Percentiles rank a stretch among this genome's conserved stretches.
Conservation (phyloP, 1,284 basidiomycete genomes). For the Naganishia liquefaciens region DNA sequence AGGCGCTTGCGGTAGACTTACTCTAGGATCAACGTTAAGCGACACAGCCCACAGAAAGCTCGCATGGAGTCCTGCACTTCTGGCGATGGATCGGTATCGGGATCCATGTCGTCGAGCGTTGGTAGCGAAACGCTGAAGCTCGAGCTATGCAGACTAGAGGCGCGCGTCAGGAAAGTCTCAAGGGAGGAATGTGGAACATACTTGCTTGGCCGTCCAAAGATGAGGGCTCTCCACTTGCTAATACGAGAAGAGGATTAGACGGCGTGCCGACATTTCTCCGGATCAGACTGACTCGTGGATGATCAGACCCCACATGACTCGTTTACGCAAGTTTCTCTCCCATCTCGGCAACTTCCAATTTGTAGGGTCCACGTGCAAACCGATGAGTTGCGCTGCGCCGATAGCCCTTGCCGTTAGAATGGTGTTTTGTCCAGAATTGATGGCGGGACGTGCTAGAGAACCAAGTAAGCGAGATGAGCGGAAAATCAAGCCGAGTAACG, state of each 20-base stretch:
- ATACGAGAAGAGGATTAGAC: no score
- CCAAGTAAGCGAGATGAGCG: not conserved
- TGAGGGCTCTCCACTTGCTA: conserved; percentile 42
- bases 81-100: conserved; percentile 13
- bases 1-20: conserved; percentile 2
- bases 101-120: conserved; percentile 39
- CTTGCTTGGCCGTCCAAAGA: conserved; percentile 46
- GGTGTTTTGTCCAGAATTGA: conserved; percentile 33
- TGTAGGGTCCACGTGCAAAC: conserved; percentile 48
- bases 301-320: conserved; percentile 49
- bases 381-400: conserved; percentile 48
- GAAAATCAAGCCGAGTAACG: not conserved
- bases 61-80: conserved; percentile 35
- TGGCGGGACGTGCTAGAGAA: conserved; percentile 22
- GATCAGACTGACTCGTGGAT: conserved; percentile 39
- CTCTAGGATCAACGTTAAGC: conserved; percentile 40
- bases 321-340: conserved; percentile 46
- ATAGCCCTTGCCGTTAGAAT: conserved; percentile 36
- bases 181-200: not conserved
- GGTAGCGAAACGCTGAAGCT: conserved; percentile 42
- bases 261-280: not conserved
- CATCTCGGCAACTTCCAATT: conserved; percentile 49
- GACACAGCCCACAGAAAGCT: conserved; percentile 42
- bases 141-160: conserved; percentile 30
- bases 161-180: not conserved